Base-by-base conservation (phyloP, 345 rosid genomes). In the Heritiera fomes region DNA sequence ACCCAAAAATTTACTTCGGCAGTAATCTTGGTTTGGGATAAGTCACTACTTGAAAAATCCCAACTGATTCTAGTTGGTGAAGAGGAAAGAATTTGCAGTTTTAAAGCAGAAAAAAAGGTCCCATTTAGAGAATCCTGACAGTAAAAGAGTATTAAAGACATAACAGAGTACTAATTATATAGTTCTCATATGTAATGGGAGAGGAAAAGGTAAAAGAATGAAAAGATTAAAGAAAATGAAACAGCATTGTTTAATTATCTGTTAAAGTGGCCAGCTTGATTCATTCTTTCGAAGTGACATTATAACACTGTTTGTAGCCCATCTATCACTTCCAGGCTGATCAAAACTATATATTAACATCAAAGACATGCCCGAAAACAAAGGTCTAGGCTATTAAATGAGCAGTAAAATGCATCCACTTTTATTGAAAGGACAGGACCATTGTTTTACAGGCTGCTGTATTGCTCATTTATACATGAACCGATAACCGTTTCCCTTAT, bases 391-490 rank as follows among this genome's bases (percentile, higher is more conserved):
- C 47, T 38, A 41, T 40, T 73, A 73, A 43, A 50, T 38, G 63
- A 77, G 69, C 56, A 61, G 53, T 59, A 77, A 66, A 66, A 73
- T 55, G n/a, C 15, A 64, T 34, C 7, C 52, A 68, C 68, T 60
- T 68, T 75, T 50, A 76, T 47, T 49, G 73, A 71, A 65, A 50
- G 18, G 75, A 78, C 71, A 68, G 8, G 61, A 32, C 61, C 55
- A 62, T 79, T 74, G 68, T 50, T 59, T 74, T 75, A 17, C 77
- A 61, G 30, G 52, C 47, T 53, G 55, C 73, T 55, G 38, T 68
- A 50, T 80, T 79, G 14, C 80, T 56, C 52, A 65, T 68, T 67
- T 62, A 38, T 75, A 68, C 78, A 83, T 60, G 75, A 81, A 76
- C 38, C 43, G 45, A 45, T 68, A 65, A 75, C 76, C 56, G 75